These are phyloP conservation scores for Phytophthora cajani DNA, from an alignment of 352 stramenopile genomes.

Conservation along the genomic window DNA sequence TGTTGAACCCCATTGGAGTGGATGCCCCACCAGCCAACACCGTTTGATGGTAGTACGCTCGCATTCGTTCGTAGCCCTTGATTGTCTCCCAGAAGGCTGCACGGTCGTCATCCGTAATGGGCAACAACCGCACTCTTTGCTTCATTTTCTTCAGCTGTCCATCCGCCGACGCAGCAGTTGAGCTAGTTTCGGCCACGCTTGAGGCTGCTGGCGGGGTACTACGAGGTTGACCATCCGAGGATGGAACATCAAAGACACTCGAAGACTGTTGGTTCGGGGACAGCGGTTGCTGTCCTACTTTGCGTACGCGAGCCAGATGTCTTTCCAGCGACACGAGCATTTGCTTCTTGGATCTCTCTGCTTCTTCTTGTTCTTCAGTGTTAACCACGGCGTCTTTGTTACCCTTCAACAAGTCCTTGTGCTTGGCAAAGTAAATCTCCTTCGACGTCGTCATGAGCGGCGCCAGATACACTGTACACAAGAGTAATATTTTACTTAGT, in stretches of 20 bases:
- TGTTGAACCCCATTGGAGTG: conserved; percentile 64
- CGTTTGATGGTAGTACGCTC: conserved; percentile 39
- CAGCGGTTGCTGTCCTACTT: conserved; percentile 2
- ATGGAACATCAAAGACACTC: conserved; percentile 29
- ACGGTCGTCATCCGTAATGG: conserved; percentile 49
- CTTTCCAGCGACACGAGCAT: conserved; percentile 22
- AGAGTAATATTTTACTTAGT: background rate
- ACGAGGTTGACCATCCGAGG: conserved; percentile 6
- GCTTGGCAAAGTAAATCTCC: conserved; percentile 50
- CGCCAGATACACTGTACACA: conserved; percentile 43
- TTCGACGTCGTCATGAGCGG: conserved; percentile 48
- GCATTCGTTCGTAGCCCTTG: conserved; percentile 48
- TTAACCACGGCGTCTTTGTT: background rate
- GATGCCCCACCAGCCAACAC: conserved; percentile 39
- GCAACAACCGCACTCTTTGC: conserved; percentile 50
- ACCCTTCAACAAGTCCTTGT: conserved; percentile 29
- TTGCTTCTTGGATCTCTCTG: conserved; percentile 15
- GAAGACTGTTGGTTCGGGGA: conserved; percentile 19
- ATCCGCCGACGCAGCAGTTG: conserved; percentile 21
- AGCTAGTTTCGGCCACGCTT: background rate
- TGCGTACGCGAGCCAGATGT: conserved; percentile 19
- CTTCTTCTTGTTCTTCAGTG: conserved; percentile 5
- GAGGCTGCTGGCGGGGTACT: background rate
- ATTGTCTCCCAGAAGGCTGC: conserved; percentile 55
- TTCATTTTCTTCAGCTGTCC: conserved; percentile 58